Conservation (phyloP, 768 basidiomycete species). For the Boletus bicolor region DNA sequence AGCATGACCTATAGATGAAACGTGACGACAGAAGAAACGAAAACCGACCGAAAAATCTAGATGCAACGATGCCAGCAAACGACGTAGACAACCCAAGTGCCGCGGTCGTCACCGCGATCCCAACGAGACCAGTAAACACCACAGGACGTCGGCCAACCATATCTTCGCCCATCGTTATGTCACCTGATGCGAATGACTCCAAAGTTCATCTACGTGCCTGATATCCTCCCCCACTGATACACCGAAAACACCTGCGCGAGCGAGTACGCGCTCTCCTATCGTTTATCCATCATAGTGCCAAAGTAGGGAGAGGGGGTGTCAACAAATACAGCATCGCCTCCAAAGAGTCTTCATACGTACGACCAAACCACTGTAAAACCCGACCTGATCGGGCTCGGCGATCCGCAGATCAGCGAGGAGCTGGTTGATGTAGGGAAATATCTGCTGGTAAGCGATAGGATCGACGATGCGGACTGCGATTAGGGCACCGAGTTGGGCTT, state of each 20-base stretch:
- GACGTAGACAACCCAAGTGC: conserved; percentile 55
- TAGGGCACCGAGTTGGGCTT: conserved; percentile 42
- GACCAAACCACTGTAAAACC: conserved; percentile 65
- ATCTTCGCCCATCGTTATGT: conserved; percentile 35
- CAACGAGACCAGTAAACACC: conserved; percentile 49
- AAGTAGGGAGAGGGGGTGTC: not conserved
- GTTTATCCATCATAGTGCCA: not conserved
- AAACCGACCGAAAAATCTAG: conserved; percentile 48
- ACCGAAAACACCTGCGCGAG: conserved; percentile 57
- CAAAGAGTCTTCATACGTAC: conserved; percentile 31
- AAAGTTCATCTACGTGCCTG: conserved; percentile 35
- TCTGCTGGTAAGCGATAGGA: conserved; percentile 58
- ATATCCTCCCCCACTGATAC: conserved; percentile 59
- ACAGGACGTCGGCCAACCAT: conserved; percentile 59
- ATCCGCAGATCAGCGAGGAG: conserved; percentile 52
- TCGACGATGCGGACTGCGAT: conserved; percentile 51
- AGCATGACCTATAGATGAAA: not conserved
- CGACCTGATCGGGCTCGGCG: conserved; percentile 54
- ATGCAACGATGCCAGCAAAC: conserved; percentile 45
- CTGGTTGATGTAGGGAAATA: conserved; percentile 67
- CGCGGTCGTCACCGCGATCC: conserved; percentile 48
- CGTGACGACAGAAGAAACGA: not conserved
- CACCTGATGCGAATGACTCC: not conserved
- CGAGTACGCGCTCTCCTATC: conserved; percentile 61
- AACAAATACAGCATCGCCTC: not conserved